phyloP scores from a whole-genome alignment of 306 rosid genomes.

The Albizia julibrissin region DNA sequence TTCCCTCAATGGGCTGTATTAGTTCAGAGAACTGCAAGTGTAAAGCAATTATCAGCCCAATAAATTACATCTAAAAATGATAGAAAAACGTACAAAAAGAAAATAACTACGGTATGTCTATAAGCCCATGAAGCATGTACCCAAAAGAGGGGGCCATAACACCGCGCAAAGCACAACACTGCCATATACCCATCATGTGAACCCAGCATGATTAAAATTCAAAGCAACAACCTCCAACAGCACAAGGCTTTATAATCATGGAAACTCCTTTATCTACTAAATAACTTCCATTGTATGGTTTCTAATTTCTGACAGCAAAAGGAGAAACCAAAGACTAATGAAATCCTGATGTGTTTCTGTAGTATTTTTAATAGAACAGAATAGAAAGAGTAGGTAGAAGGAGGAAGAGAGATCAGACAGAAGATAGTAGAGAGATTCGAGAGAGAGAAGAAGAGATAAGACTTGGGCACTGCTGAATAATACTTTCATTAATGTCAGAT shows the following conservation, averaged over 20 bases:
- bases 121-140: not conserved
- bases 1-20: constrained; percentile 76
- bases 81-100: not conserved
- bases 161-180: constrained; percentile 3
- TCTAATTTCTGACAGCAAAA: not conserved
- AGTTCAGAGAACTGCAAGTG: constrained; percentile 72
- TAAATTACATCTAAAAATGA: constrained; percentile 20
- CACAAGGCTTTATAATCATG: not conserved
- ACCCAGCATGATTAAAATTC: not conserved
- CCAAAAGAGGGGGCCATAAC: not conserved
- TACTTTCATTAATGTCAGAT: no score
- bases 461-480: no score
- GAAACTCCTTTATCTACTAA: not conserved
- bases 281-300: not conserved
- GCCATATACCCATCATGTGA: constrained; percentile 7
- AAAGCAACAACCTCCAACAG: constrained; percentile 10
- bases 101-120: not conserved
- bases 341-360: no score
- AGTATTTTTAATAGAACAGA: no score
- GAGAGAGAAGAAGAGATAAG: no score
- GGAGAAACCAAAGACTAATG: not conserved
- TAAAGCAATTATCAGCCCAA: constrained; percentile 14
- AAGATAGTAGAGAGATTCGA: no score
- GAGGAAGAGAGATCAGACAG: no score
- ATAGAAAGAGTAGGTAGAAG: no score